Evolutionary conservation across 2,329 filamentous ascomycete species (phyloP).

Genomic region (Phyllachora maydis): DNA sequence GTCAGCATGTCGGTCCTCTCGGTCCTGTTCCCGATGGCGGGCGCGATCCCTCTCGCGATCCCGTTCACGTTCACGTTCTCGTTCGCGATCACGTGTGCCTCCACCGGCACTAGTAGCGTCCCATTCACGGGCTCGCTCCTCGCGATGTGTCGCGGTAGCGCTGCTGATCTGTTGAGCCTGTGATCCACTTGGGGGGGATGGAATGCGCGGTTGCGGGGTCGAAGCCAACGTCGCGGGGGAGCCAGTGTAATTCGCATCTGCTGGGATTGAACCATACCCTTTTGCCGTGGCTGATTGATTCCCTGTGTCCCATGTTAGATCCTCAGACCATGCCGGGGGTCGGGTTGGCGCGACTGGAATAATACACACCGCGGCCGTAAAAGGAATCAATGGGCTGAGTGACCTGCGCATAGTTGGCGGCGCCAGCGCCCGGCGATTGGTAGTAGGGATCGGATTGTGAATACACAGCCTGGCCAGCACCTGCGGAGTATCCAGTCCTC

Average conservation of each 20-base stretch:
- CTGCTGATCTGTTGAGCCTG: conserved; percentile 16
- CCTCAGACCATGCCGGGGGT: conserved; percentile 18
- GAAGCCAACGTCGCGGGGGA: background rate
- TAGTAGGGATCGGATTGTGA: conserved; percentile 10
- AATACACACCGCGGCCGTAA: conserved; percentile 40
- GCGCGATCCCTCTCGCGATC: too few relatives aligned
- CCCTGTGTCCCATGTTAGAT: conserved; percentile 31
- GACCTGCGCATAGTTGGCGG: conserved; percentile 12
- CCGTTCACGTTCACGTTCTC: too few relatives aligned
- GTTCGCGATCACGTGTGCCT: conserved; percentile 9
- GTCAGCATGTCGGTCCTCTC: conserved; percentile 14
- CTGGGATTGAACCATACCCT: conserved; percentile 19
- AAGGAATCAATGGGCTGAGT: conserved; percentile 30
- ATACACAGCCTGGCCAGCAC: conserved; percentile 3
- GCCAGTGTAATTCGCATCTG: conserved; percentile 5
- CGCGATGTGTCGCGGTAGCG: conserved; percentile 8
- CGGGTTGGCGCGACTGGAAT: conserved; percentile 5
- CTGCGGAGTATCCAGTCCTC: conserved; percentile 1
- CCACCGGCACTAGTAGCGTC: conserved; percentile 1
- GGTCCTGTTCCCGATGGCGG: conserved; percentile 15
- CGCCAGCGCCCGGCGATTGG: conserved; percentile 3
- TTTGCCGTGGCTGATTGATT: conserved; percentile 11
- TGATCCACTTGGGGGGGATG: conserved; percentile 7
- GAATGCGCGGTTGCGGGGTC: background rate
- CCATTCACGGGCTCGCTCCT: conserved; percentile 1